Evolutionary conservation across 2,329 filamentous ascomycete species (phyloP), one percentile per base, ranked within the genome.

Genomic region (Botrytis squamosa): DNA sequence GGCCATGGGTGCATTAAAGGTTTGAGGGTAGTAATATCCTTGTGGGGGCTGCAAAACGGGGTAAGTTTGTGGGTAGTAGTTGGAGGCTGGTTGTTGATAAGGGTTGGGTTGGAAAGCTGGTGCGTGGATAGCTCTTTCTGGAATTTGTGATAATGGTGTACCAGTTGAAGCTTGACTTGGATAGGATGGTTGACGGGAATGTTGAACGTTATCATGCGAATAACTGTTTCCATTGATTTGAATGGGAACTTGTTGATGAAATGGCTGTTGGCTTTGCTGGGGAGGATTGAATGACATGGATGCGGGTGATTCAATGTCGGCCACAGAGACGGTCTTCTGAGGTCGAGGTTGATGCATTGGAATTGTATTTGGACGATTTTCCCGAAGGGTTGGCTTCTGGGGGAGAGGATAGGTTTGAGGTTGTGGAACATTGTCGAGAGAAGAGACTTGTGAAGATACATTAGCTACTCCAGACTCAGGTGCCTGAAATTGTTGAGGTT

Each of bases 291-390:
- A 84, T 77, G 86, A 79, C 85, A 85, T 70, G 82, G 82, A 74
- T 83, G 81, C 78, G 84, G 95, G 94, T 12, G 93, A 93, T 82
- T 98, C 96, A 78, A 98, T 97, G 79, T 94, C 94, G 73, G 94
- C 93, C 74, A 98, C 90, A 16, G 95, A 98, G 46, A 98, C 93
- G 9, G 94, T 88, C 85, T 98, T 98, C 82, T 98, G 95, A 14
- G 96, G 95, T 70, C 93, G 92, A 73, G 96, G 96, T 81, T 98
- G 96, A 81, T 98, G 93, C 90, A 98, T 97, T 0, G 94, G 88
- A 77, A 88, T 85, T 62, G 84, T 82, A 76, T 81, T 85, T 8
- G 85, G 82, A 62, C 86, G 84, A 77, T 85, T 89, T 80, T 91
- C 88, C 77, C 88, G 85, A 81, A 88, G 86, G 33, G 83, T 82